Base-by-base conservation (phyloP, 768 basidiomycete species). In the Macrolepiota dolichaula region DNA sequence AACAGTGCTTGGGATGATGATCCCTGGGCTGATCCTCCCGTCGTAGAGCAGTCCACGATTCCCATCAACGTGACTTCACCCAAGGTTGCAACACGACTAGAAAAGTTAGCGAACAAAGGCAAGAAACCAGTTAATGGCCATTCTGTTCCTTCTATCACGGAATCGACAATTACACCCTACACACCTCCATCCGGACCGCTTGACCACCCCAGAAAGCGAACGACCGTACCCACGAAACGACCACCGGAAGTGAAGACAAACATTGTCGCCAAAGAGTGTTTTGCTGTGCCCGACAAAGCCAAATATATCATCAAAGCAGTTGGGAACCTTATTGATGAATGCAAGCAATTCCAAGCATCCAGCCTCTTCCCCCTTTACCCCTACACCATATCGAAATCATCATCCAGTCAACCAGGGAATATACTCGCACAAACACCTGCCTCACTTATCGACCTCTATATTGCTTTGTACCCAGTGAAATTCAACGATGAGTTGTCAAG, bases 381-480 rank as follows among this genome's bases (percentile, higher is more conserved):
- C 38, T 64, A 77, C 32, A 63, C 73, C 61, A 56, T 68, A 0
- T 63, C 72, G 29, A n/a, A n/a, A n/a, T 65, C 79, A 32, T 66
- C 65, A 29, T 71, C 66, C 1, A 62, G 70, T 10, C 63, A 73
- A 2, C 80, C 83, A 19, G 88, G 89, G 10, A 76, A 73, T 1
- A 74, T 87, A 22, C 77, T 95, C 25, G 68, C 83, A 47, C 82
- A 87, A 64, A 79, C 88, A 1, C 81, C 88, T 17, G 76, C 85
- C 2, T 81, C 87, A 17, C 78, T 87, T 1, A 77, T 96, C 57
- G 94, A 96, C 57, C 75, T 97, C 9, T 91, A 87, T 73, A 82
- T 89, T 47, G 91, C 92, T 1, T 70, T 97, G 25, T 86, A 91
- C 69, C 92, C 92, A 12, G 79, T 90, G 38, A 79, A 79, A 36